phyloP scores from a whole-genome alignment of 768 basidiomycete species.

The Tricholoma bakamatsutake region DNA sequence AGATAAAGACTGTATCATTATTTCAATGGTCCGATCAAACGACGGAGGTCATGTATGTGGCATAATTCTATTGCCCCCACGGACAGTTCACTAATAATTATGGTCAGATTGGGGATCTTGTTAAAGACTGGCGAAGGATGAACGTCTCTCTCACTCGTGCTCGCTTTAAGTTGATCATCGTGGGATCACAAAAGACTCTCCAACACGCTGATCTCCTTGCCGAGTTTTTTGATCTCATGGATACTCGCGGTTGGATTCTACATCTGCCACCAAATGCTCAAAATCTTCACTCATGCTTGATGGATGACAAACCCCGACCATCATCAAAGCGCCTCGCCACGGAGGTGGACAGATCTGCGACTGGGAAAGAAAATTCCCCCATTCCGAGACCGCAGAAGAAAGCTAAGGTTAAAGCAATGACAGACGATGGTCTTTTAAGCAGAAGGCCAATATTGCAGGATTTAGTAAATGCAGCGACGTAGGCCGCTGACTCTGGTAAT shows the following conservation, averaged over 20 bases:
- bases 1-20: constrained; percentile 92
- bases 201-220: constrained; percentile 50
- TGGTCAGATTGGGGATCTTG: constrained; percentile 78
- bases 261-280: constrained; percentile 51
- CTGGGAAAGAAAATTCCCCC: background rate
- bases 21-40: constrained; percentile 91
- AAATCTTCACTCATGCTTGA: constrained; percentile 33
- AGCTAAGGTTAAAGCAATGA: constrained; percentile 22
- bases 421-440: constrained; percentile 40
- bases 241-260: constrained; percentile 66
- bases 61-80: background rate
- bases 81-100: background rate
- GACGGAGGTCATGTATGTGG: constrained; percentile 62
- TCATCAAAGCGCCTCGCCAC: constrained; percentile 23
- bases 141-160: constrained; percentile 97
- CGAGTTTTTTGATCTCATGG: constrained; percentile 77
- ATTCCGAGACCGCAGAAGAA: background rate
- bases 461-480: constrained; percentile 39
- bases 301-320: constrained; percentile 6
- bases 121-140: constrained; percentile 94
- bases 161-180: constrained; percentile 80
- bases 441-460: constrained; percentile 59
- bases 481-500: background rate
- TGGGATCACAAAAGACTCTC: constrained; percentile 84
- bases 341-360: constrained; percentile 4